These are phyloP conservation scores for Phyllosticta capitalensis DNA, from an alignment of 2,329 filamentous ascomycete genomes.

Conservation along the genomic window DNA sequence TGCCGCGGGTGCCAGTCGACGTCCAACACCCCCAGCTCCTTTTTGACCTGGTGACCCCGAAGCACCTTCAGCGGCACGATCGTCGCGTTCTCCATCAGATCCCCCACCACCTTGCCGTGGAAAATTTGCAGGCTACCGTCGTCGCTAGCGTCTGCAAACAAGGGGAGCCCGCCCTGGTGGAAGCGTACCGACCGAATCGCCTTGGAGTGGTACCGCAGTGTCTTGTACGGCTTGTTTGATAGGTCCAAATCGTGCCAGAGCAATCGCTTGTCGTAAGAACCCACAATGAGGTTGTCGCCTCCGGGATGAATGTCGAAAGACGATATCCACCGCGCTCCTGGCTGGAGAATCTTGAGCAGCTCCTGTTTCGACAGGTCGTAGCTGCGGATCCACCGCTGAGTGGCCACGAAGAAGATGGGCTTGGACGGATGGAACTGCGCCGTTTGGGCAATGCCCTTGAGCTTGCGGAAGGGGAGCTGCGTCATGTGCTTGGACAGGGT, in stretches of 20 bases:
- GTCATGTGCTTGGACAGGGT: slow-evolving; percentile 91
- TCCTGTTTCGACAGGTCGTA: slow-evolving; percentile 91
- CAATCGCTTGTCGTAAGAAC: slow-evolving; percentile 85
- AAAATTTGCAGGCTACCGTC: slow-evolving; percentile 93
- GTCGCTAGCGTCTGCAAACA: slow-evolving; percentile 92
- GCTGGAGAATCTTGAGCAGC: slow-evolving; percentile 85
- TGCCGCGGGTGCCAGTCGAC: slow-evolving; percentile 92
- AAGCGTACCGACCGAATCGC: slow-evolving; percentile 85
- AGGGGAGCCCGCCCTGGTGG: slow-evolving; percentile 66
- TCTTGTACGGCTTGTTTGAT: slow-evolving; percentile 86
- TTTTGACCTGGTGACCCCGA: slow-evolving; percentile 77
- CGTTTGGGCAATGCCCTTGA: slow-evolving; percentile 70
- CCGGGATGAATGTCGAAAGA: slow-evolving; percentile 87
- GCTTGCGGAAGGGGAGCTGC: slow-evolving; percentile 80
- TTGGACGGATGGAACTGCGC: slow-evolving; percentile 91
- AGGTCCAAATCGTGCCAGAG: slow-evolving; percentile 97
- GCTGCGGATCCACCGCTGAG: slow-evolving; percentile 82
- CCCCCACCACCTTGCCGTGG: slow-evolving; percentile 89
- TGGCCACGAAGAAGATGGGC: slow-evolving; percentile 92
- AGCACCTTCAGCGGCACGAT: slow-evolving; percentile 95
- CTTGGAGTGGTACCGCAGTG: slow-evolving; percentile 85
- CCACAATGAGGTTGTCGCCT: slow-evolving; percentile 88
- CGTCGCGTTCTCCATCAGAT: slow-evolving; percentile 90
- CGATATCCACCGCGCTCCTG: slow-evolving; percentile 89
- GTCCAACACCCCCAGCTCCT: slow-evolving; percentile 81